Percentiles rank a stretch among this genome's conserved stretches.
These are phyloP conservation scores for Hortaea werneckii DNA, from an alignment of 2,329 filamentous ascomycete genomes.

Conservation along the genomic window DNA sequence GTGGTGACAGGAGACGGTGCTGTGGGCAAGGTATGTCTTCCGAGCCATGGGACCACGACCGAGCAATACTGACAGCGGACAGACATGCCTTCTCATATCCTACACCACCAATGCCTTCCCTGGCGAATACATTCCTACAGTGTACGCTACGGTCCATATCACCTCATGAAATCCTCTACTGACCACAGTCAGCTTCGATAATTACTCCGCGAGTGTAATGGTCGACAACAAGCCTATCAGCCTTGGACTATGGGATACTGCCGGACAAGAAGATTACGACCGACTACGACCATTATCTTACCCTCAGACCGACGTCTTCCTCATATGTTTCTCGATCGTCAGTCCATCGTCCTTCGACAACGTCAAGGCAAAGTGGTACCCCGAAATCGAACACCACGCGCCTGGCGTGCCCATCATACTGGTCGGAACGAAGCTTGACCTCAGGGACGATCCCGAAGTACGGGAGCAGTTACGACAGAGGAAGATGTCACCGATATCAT, in stretches of 20 bases:
- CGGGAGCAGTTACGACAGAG: conserved; percentile 75
- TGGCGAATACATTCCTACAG: conserved; percentile 99
- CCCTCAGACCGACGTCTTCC: conserved; percentile 94
- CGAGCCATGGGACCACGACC: background rate
- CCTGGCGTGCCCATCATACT: conserved; percentile 93
- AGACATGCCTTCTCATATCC: conserved; percentile 98
- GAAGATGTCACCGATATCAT: conserved; percentile 94
- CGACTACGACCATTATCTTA: conserved; percentile 89
- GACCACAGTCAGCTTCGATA: conserved; percentile 64
- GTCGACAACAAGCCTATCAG: conserved; percentile 97
- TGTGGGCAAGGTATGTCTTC: conserved; percentile 74
- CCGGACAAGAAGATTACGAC: conserved; percentile 97
- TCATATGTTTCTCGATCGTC: conserved; percentile 98
- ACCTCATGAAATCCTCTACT: no score
- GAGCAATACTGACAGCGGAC: conserved; percentile 15
- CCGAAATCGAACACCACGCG: conserved; percentile 94
- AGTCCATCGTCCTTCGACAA: conserved; percentile 97
- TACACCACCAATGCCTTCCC: conserved; percentile 99
- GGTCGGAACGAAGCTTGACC: conserved; percentile 91
- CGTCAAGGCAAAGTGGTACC: conserved; percentile 98
- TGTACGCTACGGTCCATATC: conserved; percentile 54
- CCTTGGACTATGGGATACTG: conserved; percentile 95
- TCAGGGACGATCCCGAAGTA: conserved; percentile 79
- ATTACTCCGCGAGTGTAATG: conserved; percentile 98
- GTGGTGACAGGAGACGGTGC: conserved; percentile 99